Evolutionary conservation across 2,329 filamentous ascomycete species (phyloP).

Genomic region (Colletotrichum spaethianum): DNA sequence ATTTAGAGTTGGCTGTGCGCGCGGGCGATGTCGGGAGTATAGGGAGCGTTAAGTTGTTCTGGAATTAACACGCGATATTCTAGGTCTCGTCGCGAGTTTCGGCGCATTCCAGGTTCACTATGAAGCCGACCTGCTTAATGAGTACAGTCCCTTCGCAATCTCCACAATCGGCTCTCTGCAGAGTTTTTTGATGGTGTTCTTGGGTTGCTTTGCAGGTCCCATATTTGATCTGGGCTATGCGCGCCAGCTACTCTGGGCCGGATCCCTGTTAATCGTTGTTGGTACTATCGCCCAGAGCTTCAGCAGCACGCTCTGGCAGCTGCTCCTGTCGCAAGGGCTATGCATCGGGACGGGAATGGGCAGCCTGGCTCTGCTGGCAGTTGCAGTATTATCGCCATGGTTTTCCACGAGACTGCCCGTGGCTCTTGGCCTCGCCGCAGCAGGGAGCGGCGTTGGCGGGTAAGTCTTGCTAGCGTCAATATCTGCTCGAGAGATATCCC

Average conservation of each 20-base stretch:
- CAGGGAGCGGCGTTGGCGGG: constrained; percentile 50
- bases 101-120: constrained; percentile 71
- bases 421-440: constrained; percentile 52
- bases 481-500: constrained; percentile 64
- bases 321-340: constrained; percentile 62
- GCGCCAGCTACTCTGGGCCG: constrained; percentile 54
- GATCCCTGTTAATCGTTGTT: constrained; percentile 59
- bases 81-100: constrained; percentile 58
- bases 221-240: constrained; percentile 64
- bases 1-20: background rate
- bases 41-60: background rate
- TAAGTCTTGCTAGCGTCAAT: background rate
- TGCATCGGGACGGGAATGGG: constrained; percentile 62
- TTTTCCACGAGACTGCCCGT: constrained; percentile 49
- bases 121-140: constrained; percentile 47
- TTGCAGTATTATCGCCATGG: constrained; percentile 52
- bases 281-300: constrained; percentile 63
- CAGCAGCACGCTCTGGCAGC: constrained; percentile 61
- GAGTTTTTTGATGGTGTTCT: constrained; percentile 59
- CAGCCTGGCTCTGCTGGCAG: constrained; percentile 54
- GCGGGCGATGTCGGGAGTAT: too few species aligned
- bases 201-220: constrained; percentile 60
- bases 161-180: constrained; percentile 64
- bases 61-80: constrained; percentile 42
- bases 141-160: constrained; percentile 46